A percentile compares a stretch with the other conserved stretches of the same genome.
Conservation (phyloP, 2,329 filamentous ascomycete species). For the Blastomyces emzantsi region DNA sequence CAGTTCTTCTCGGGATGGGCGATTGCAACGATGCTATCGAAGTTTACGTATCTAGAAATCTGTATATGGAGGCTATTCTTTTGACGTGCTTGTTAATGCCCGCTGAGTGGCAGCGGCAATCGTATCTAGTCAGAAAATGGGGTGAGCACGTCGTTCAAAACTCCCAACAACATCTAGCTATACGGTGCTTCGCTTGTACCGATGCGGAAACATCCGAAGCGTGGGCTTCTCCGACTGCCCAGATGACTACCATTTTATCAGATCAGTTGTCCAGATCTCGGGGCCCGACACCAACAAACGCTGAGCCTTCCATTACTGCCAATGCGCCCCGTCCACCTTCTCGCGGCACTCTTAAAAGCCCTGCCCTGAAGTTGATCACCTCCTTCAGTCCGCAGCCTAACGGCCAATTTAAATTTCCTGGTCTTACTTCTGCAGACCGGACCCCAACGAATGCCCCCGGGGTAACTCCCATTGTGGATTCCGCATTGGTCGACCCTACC, state of each 20-base stretch:
- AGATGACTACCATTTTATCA: constrained; percentile 45
- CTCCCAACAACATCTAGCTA: constrained; percentile 80
- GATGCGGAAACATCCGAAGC: constrained; percentile 75
- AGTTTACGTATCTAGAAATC: constrained; percentile 84
- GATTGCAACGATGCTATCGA: constrained; percentile 93
- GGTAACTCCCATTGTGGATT: constrained; percentile 81
- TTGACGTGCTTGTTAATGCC: constrained; percentile 77
- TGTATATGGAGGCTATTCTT: constrained; percentile 86
- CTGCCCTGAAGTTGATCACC: constrained; percentile 83
- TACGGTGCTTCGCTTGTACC: constrained; percentile 86
- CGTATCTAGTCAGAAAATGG: constrained; percentile 85
- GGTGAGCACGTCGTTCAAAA: constrained; percentile 83
- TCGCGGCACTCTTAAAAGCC: constrained; percentile 49
- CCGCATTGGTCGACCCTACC: constrained; percentile 48
- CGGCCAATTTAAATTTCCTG: constrained; percentile 53
- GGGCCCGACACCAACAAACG: constrained; percentile 15
- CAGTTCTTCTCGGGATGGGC: constrained; percentile 84
- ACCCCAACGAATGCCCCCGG: constrained; percentile 70
- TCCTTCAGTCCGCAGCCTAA: constrained; percentile 54
- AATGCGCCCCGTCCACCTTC: constrained; percentile 52
- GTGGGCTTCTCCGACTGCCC: constrained; percentile 77
- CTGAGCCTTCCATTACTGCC: constrained; percentile 40
- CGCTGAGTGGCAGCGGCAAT: constrained; percentile 81
- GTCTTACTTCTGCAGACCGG: constrained; percentile 44
- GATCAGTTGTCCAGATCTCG: constrained; percentile 43